Base-by-base conservation (phyloP, 306 rosid species). In the Cucumis hystrix region DNA sequence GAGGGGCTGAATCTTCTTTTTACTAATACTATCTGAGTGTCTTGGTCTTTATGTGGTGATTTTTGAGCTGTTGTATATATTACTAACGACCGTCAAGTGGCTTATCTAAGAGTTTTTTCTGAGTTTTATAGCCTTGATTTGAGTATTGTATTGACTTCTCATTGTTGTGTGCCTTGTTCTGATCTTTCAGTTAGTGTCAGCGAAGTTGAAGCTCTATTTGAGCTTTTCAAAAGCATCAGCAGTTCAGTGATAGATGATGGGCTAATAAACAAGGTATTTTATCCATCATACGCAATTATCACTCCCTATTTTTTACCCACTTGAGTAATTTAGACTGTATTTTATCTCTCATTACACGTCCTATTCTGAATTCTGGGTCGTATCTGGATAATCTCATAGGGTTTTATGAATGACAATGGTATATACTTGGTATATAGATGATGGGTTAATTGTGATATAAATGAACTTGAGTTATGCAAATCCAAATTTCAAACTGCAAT, bases 171-270 rank as follows among this genome's bases (percentile, higher is more conserved):
- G 25, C 74, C 57, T 73, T 66, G 49, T 58, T 85, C 51, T 87
- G 13, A 71, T 80, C 84, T 79, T 25, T 4, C 86, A 94, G 98
- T 94, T 54, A 84, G 90, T 15, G 90, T 94, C 14, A 92, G 92
- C 20, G 98, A 94, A 77, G 91, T 92, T 81, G 98, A 94, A 89
- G 98, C 98, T 62, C 80, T 94, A 18, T 90, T 86, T 82, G 98
- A 94, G 85, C 95, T 94, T 59, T 94, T 83, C 66, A 94, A 94
- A 88, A 89, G 86, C 78, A 92, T 92, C 64, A 90, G 98, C 81
- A 51, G 89, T 40, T 92, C 97, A 4, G 87, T 94, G 72, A 69
- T 80, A 77, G 96, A 92, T 70, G 98, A 94, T 87, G 97, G 95
- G 68, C 82, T 94, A 47, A 94, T 94, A 89, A 92, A 84, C 81